Evolutionary conservation across 2,329 filamentous ascomycete genomes (phyloP), one percentile per base, ranked within the genome.

Genomic region (Talaromyces sp.): DNA sequence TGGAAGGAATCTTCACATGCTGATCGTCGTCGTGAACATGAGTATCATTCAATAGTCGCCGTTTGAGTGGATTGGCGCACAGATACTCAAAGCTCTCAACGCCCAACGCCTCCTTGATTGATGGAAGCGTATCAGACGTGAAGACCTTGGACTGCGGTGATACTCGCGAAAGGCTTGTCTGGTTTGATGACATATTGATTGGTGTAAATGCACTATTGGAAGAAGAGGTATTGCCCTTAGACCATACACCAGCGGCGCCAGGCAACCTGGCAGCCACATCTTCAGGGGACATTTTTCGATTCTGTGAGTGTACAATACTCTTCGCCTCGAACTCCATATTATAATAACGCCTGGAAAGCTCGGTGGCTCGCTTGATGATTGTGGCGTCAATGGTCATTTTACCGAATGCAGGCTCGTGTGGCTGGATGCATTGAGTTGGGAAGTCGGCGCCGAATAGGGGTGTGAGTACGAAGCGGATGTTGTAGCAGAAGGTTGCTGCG

Each of bases 391-490:
- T 92, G 25, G 84, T 78, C 89, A 92, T 91, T 56, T 84, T 83
- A 11, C 83, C 85, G 74, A 87, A 92, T 15, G 84, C 83, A n/a
- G 85, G 79, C 2, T 68, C 72, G 41, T 88, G 82, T n/a, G 88
- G 87, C 0, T 79, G 83, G 15, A 89, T 80, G 75, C 95, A 99
- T 54, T 87, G 79, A 3, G 83, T 82, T 2, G 92, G 89, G 74
- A 99, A 99, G 47, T 87, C 85, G 13, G 88, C 85, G 0, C 95
- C 95, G 75, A 99, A 99, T 66, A 99, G 84, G 5, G 95, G 95
- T 9, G 95, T 95, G 63, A 99, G 81, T 0, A 91, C 93, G 65
- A 89, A 89, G 15, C 94, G 89, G 67, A 99, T 96, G 41, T 86
- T 81, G 75, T 89, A 88, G 79, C 94, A 98, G 76, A 98, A 98